These are phyloP conservation scores for Xylariaceae sp. DNA, from an alignment of 2,329 filamentous ascomycete species.

Conservation along the genomic window DNA sequence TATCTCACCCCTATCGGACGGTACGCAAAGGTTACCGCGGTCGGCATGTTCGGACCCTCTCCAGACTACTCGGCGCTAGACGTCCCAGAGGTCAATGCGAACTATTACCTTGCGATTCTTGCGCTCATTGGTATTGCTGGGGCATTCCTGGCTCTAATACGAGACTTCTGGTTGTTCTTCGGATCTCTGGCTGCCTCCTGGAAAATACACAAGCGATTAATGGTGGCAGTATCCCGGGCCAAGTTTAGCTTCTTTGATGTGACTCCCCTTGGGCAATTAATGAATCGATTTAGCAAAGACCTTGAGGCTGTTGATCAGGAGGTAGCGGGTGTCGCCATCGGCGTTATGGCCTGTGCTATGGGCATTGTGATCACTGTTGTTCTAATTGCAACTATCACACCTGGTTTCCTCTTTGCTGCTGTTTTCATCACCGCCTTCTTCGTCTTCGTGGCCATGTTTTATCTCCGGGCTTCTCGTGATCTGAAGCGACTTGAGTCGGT, in stretches of 20 bases:
- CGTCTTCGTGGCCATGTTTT: constrained; percentile 76
- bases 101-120: constrained; percentile 80
- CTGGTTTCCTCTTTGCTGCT: constrained; percentile 81
- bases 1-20: constrained; percentile 38
- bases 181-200: constrained; percentile 85
- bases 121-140: constrained; percentile 72
- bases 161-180: constrained; percentile 86
- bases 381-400: constrained; percentile 83
- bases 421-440: constrained; percentile 81
- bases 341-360: constrained; percentile 58
- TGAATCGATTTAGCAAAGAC: constrained; percentile 98
- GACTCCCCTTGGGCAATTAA: constrained; percentile 89
- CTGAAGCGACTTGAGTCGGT: constrained; percentile 93
- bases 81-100: constrained; percentile 61
- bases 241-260: constrained; percentile 98
- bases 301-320: constrained; percentile 93
- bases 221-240: constrained; percentile 74
- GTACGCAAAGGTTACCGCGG: constrained; percentile 30
- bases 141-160: constrained; percentile 71
- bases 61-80: constrained; percentile 34
- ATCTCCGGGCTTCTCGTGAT: constrained; percentile 87
- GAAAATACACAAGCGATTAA: constrained; percentile 72
- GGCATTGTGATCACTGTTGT: constrained; percentile 77
- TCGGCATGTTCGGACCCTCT: constrained; percentile 30
- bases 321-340: constrained; percentile 84